phyloP scores from a whole-genome alignment of 257 asterid species.

The Solanum chilense region DNA sequence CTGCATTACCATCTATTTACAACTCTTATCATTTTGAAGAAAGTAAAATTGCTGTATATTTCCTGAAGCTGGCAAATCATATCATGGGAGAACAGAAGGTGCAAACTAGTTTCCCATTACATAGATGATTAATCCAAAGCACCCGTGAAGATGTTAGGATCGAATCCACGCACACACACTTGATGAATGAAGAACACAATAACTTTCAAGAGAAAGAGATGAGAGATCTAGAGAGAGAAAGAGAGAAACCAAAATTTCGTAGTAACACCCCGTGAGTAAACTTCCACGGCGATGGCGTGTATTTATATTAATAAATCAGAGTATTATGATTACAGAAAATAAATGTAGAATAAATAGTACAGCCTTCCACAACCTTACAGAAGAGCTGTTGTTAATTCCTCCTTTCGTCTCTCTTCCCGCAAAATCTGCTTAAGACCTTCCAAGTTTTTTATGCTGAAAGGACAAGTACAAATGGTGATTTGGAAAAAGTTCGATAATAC shows the following conservation, averaged over 20 bases:
- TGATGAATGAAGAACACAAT: too few species aligned
- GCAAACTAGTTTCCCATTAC: background rate
- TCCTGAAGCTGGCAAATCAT: constrained; percentile 64
- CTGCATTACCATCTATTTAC: background rate
- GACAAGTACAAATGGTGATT: background rate
- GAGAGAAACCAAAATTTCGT: too few species aligned
- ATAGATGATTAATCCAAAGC: constrained; percentile 14
- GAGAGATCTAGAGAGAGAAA: too few species aligned
- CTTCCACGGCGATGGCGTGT: too few species aligned
- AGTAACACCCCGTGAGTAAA: too few species aligned
- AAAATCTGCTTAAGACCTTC: constrained; percentile 62
- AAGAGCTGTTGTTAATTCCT: constrained; percentile 72
- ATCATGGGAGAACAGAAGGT: background rate
- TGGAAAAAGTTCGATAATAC: background rate
- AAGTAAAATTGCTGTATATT: constrained; percentile 84
- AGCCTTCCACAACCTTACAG: too few species aligned
- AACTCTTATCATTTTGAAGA: constrained; percentile 53
- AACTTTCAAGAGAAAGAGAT: too few species aligned
- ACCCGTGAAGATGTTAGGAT: constrained; percentile 21
- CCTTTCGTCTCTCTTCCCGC: constrained; percentile 75
- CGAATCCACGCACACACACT: too few species aligned
- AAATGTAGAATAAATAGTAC: too few species aligned
- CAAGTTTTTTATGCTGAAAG: constrained; percentile 54
- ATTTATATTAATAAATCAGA: too few species aligned
- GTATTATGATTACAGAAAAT: too few species aligned